Base-by-base conservation (phyloP, 192 early-diverging fungal species). In the Phlyctochytrium planicorne region DNA sequence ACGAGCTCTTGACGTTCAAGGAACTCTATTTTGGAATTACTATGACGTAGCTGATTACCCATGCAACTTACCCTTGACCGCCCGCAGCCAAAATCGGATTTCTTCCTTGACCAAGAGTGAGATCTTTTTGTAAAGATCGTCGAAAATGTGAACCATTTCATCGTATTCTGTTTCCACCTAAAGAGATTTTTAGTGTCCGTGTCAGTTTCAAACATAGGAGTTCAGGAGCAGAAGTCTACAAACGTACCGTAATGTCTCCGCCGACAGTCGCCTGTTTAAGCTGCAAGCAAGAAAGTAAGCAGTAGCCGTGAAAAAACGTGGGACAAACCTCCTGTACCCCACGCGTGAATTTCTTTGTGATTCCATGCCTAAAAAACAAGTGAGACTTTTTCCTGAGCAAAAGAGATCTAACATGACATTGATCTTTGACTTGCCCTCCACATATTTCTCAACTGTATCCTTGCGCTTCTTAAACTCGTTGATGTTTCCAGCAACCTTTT, bases 391-490 rank as follows among this genome's bases (percentile, higher is more conserved):
- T 47, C 10, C 10, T 47, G 40, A 47, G 35, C 3, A 30, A 34
- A 24, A 0, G 36, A 29, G 3, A 30, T 68, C 87, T 78, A 79
- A 91, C 84, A 85, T 89, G 1, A 86, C 79, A 69, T 93, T 91
- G 2, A 77, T 71, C 63, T 80, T 84, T 40, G 82, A 82, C 59
- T 90, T 90, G 23, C 82, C 84, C 25, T 88, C 87, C 0, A 94
- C 88, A 69, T 92, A 90, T 69, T 91, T 90, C 56, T 93, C 90
- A 2, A 92, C 89, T 60, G 92, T 88, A 73, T 92, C 93, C 66
- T 91, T 93, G n/a, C 91, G 82, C 59, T 87, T 84, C 70, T 94
- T 94, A 27, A 91, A 87, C 40, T 90, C 86, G 77, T 94, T 94
- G 65, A 94, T 93, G 32, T 85, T 86, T 53, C 90, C 91, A 1